phyloP scores from a whole-genome alignment of 306 rosid species.

The Medicago truncatula region DNA sequence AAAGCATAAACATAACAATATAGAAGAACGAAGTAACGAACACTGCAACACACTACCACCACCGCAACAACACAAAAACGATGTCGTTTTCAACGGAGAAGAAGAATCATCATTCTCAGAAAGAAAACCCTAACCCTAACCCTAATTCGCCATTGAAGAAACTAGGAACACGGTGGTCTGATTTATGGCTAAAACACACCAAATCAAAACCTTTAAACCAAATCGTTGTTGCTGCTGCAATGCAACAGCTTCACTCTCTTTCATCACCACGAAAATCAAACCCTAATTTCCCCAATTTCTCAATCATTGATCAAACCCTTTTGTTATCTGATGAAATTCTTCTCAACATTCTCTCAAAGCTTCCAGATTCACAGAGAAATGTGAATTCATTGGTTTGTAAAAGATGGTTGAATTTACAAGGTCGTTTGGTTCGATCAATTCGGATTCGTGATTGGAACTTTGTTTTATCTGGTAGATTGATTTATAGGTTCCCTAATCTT shows the following conservation, averaged over 20 bases:
- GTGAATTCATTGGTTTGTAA: constrained; percentile 74
- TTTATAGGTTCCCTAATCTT: constrained; percentile 78
- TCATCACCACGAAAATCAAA: constrained; percentile 50
- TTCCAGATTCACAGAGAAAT: constrained; percentile 61
- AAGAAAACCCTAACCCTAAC: constrained; percentile 46
- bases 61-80: constrained; percentile 38
- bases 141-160: constrained; percentile 46
- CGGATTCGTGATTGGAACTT: constrained; percentile 73
- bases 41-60: background rate
- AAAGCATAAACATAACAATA: background rate
- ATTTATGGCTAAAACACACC: constrained; percentile 64
- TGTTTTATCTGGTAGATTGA: constrained; percentile 80
- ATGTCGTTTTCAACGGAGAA: constrained; percentile 55
- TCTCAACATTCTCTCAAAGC: constrained; percentile 62
- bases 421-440: constrained; percentile 69
- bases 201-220: constrained; percentile 55
- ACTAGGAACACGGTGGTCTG: constrained; percentile 62
- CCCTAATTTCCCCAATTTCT: constrained; percentile 47
- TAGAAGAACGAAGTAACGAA: background rate
- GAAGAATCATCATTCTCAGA: constrained; percentile 27
- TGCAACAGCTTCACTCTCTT: constrained; percentile 57
- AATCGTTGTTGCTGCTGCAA: constrained; percentile 53
- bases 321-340: constrained; percentile 72
- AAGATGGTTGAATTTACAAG: constrained; percentile 90
- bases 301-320: constrained; percentile 57